Conservation (phyloP, 306 rosid species). For the Alnus glutinosa region DNA sequence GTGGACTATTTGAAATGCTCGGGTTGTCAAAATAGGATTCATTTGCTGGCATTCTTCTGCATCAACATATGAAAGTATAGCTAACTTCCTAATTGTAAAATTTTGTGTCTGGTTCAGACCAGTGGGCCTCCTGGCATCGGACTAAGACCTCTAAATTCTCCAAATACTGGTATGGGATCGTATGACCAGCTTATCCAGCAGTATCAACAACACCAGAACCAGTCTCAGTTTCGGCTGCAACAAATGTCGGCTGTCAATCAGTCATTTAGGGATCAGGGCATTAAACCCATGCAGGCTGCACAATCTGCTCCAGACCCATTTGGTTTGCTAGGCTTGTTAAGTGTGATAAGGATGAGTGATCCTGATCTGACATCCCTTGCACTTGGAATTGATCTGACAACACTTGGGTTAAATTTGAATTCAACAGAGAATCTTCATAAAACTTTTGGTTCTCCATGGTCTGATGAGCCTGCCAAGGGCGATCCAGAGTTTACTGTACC, state of each 20-base stretch:
- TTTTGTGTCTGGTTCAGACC: slow-evolving; percentile 49
- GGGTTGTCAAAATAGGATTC: background rate
- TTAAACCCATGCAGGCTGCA: slow-evolving; percentile 69
- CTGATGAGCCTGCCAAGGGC: slow-evolving; percentile 92
- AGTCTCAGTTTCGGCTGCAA: slow-evolving; percentile 86
- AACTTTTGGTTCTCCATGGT: slow-evolving; percentile 98
- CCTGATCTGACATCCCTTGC: slow-evolving; percentile 95
- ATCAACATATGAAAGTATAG: slow-evolving; percentile 15
- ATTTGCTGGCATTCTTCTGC: background rate
- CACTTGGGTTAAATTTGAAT: slow-evolving; percentile 90
- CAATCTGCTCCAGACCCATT: slow-evolving; percentile 82
- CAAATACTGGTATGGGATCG: slow-evolving; percentile 80
- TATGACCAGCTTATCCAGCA: slow-evolving; percentile 91
- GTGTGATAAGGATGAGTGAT: slow-evolving; percentile 89
- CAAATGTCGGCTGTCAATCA: slow-evolving; percentile 80
- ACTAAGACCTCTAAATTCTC: slow-evolving; percentile 80
- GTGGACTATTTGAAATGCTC: background rate
- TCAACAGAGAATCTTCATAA: slow-evolving; percentile 93
- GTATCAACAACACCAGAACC: slow-evolving; percentile 82
- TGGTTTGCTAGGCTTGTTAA: slow-evolving; percentile 91
- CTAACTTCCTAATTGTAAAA: slow-evolving; percentile 17
- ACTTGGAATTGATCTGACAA: slow-evolving; percentile 91
- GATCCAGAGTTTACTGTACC: slow-evolving; percentile 92
- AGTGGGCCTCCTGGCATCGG: slow-evolving; percentile 98
- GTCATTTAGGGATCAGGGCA: slow-evolving; percentile 83